phyloP scores from a whole-genome alignment of 2,329 filamentous ascomycete species.

The Ophiostoma novo-ulmi region DNA sequence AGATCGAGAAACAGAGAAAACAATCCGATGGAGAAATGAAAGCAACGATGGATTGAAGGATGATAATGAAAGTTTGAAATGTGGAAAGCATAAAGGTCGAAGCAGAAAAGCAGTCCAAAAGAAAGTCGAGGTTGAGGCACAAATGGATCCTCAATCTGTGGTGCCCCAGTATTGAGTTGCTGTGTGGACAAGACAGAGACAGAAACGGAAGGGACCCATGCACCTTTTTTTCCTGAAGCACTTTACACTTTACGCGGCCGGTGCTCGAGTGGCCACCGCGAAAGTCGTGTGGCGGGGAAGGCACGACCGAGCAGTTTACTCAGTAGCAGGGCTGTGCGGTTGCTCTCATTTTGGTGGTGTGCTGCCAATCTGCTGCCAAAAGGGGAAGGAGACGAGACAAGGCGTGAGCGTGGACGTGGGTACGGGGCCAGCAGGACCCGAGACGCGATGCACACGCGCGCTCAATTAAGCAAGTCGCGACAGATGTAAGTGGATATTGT shows the following conservation, averaged over 20 bases:
- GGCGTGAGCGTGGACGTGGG: constrained; percentile 13
- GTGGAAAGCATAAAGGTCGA: neutral
- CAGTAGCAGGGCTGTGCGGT: neutral
- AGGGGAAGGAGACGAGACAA: constrained; percentile 12
- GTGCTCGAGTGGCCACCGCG: neutral
- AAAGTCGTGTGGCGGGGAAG: constrained; percentile 29
- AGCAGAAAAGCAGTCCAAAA: neutral
- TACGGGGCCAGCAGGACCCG: constrained; percentile 21
- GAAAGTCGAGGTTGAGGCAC: constrained; percentile 13
- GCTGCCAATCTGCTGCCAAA: constrained; percentile 1
- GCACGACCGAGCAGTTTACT: constrained; percentile 18
- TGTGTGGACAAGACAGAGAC: constrained; percentile 12
- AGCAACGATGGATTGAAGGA: constrained; percentile 3
- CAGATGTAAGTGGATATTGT: constrained; percentile 20
- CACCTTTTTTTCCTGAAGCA: neutral
- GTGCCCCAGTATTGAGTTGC: constrained; percentile 14
- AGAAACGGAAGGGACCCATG: constrained; percentile 9
- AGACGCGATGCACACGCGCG: constrained; percentile 27
- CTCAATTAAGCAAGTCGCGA: constrained; percentile 22
- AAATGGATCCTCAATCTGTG: constrained; percentile 13
- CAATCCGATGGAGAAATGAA: neutral
- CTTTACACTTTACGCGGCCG: constrained; percentile 24
- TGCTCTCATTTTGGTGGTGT: neutral
- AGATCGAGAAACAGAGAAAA: neutral
- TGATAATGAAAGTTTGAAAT: neutral